Evolutionary conservation across 164 flowering plant genomes (phyloP), one percentile per base, ranked within the genome.

Genomic region (Magnolia sinica): DNA sequence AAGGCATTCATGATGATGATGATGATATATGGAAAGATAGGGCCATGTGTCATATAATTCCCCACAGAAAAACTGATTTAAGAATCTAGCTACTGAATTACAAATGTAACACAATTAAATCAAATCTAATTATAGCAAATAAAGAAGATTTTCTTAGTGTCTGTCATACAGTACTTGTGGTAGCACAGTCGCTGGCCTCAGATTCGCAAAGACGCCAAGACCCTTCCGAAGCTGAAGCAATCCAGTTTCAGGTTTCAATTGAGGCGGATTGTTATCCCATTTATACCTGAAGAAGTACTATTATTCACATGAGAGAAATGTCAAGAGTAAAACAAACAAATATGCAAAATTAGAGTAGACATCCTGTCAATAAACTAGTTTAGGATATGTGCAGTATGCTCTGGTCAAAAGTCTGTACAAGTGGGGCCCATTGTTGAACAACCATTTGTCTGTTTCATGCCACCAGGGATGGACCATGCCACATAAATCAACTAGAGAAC

Each of bases 211-310:
- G 27, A 92, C 98, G 71, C 87, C 86, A 82, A 96, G 98, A 74
- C 98, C 97, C 71, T 82, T 87, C 8, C 99, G 86, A 58, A 96
- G 90, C 81, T 90, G 90, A 88, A 96, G 99, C 84, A 96, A 80
- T 10, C 99, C 99, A 68, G 98, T 92, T 81, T 96, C 99, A n/a
- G 99, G 99, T 86, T 94, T 96, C 82, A 94, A 85, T 75, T 92
- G 93, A 23, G 91, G 88, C 82, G 86, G 91, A 81, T 92, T 91
- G 1, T 82, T 90, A 80, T 96, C 99, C 99, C 99, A 96, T 83
- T 94, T 92, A 81, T 96, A 94, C 86, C 99, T 95, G 82, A 51
- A 66, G 52, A 19, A 64, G 20, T 64, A 14, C 29, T 20, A 19
- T 8, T 11, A 9, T 18, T 14, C 61, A 71, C 29, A 64, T 11